Conservation (phyloP, 305 asterid species). For the Fraxinus floribunda region DNA sequence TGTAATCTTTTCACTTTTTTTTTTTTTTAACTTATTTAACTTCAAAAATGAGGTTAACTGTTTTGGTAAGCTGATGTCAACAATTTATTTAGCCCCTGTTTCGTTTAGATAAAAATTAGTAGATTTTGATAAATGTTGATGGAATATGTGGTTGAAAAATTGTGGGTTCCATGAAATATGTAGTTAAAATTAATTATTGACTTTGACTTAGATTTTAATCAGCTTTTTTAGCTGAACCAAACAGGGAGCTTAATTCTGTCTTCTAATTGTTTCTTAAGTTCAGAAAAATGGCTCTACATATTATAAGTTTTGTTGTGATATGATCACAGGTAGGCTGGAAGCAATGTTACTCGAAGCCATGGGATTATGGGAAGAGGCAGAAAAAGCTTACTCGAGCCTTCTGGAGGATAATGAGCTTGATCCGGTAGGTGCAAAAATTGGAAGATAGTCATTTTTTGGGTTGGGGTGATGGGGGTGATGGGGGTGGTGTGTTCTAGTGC, state of each 20-base stretch:
- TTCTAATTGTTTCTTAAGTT: neutral
- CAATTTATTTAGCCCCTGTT: neutral
- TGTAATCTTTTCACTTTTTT: neutral
- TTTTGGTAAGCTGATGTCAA: neutral
- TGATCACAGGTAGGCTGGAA: constrained; percentile 78
- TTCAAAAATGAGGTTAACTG: neutral
- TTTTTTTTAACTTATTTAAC: neutral
- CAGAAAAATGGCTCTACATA: neutral
- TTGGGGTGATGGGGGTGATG: neutral
- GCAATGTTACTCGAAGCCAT: constrained; percentile 95
- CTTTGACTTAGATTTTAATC: neutral
- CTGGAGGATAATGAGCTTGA: constrained; percentile 81
- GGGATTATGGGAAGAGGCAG: constrained; percentile 87
- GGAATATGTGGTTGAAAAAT: neutral
- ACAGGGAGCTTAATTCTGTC: neutral
- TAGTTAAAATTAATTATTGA: neutral
- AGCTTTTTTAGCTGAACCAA: neutral
- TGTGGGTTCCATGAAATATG: neutral
- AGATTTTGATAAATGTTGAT: neutral
- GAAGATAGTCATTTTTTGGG: constrained; percentile 11
- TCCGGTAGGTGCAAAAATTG: constrained; percentile 52
- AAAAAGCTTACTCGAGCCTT: constrained; percentile 80
- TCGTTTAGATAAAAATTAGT: neutral
- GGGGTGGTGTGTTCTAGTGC: neutral
- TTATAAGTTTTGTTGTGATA: constrained; percentile 6